Evolutionary conservation across 2,329 filamentous ascomycete species (phyloP).

Genomic region (Paramyrothecium roridum): DNA sequence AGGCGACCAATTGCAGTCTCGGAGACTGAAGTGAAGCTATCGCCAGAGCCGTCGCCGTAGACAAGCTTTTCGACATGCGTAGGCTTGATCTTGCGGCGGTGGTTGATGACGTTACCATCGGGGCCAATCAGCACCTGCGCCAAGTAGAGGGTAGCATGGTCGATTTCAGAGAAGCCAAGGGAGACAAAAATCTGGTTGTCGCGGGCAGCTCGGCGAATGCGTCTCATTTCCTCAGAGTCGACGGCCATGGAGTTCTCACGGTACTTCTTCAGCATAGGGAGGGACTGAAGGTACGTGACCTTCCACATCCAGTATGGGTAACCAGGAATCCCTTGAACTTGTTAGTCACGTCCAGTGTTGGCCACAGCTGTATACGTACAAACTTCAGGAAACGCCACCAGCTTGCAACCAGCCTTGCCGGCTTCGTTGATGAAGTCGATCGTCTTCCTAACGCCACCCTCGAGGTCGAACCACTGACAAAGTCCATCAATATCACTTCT

Average conservation of each 20-base stretch:
- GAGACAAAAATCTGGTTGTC: slow-evolving; percentile 42
- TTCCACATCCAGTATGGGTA: slow-evolving; percentile 44
- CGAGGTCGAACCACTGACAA: slow-evolving; percentile 51
- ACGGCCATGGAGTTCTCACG: slow-evolving; percentile 33
- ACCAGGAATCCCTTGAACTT: slow-evolving; percentile 41
- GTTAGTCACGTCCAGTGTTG: neutral
- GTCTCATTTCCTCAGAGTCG: slow-evolving; percentile 39
- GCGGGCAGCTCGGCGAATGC: slow-evolving; percentile 35
- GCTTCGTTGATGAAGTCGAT: slow-evolving; percentile 54
- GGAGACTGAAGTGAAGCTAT: slow-evolving; percentile 46
- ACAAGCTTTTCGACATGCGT: slow-evolving; percentile 44
- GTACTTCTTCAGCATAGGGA: slow-evolving; percentile 27
- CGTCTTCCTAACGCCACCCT: slow-evolving; percentile 52
- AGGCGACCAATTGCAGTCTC: slow-evolving; percentile 48
- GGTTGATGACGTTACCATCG: slow-evolving; percentile 39
- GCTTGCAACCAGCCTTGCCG: slow-evolving; percentile 45
- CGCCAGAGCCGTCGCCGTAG: slow-evolving; percentile 55
- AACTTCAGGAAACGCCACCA: slow-evolving; percentile 53
- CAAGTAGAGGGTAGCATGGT: slow-evolving; percentile 42
- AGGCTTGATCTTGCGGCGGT: slow-evolving; percentile 49
- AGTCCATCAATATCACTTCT: slow-evolving; percentile 6
- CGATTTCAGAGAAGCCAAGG: slow-evolving; percentile 47
- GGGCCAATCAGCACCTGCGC: slow-evolving; percentile 50
- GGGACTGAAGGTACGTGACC: slow-evolving; percentile 24
- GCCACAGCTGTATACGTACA: slow-evolving; percentile 21